Base-by-base conservation (phyloP, 2,329 filamentous ascomycete genomes). In the Monosporascus cannonballus region DNA sequence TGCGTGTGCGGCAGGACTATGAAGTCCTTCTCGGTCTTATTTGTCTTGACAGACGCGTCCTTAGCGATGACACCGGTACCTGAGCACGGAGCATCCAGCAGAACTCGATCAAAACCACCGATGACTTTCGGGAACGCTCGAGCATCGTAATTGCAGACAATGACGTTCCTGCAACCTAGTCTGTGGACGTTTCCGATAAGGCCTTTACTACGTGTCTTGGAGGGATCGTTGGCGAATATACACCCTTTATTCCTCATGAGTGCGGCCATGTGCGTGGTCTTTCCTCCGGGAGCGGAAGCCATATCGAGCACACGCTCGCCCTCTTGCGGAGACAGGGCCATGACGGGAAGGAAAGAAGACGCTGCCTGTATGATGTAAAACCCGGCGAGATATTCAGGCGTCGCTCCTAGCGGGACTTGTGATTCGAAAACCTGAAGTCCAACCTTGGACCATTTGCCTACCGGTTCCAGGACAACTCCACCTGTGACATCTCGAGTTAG, bases 361-460 rank as follows among this genome's bases (percentile, higher is more conserved):
- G 94, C 94, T 1, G 94, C 94, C 75, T 99, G 94, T 14, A 99
- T 81, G 63, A 99, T 97, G 75, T 99, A 99, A 71, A 99, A 91
- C 18, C 94, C 94, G 17, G 93, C 92, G 14, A 99, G 83, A 71
- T 99, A 99, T 72, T 99, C 94, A 9, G 94, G 94, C 1, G 94
- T 99, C 27, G 94, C 94, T 80, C 92, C 92, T 1, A 96, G 81
- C 3, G 91, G 90, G 5, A 83, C 77, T 56, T 85, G 87, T 53
- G 88, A 89, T 71, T 99, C 94, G 69, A 99, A 99, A 55, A 99
- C 84, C 71, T 99, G 94, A 41, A 99, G 81, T 47, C 94, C 94
- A 58, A 99, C 91, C 76, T 99, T 99, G 61, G 89, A 94, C 94
- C 94, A 99, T 72, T 97, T 97, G 56, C 94, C 94, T 18, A 99